Evolutionary conservation across 345 rosid species (phyloP), one percentile per base, ranked within the genome.

Genomic region (Trapa incisa): DNA sequence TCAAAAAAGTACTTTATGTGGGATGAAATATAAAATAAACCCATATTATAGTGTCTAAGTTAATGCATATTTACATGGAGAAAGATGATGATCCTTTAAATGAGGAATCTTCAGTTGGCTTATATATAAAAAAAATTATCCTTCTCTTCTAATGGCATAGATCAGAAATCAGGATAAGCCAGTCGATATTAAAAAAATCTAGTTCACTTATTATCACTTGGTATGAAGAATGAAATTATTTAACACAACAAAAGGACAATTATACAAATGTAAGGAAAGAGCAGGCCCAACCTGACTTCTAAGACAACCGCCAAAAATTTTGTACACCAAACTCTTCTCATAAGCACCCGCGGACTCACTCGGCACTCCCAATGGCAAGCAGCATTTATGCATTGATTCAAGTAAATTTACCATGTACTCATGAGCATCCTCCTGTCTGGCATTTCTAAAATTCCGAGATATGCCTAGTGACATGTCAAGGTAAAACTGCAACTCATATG

Each of bases 361-460:
- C 9, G 87, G 89, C 65, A 94, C 92, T 71, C 99, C 97, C 41
- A 91, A 91, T 38, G 99, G 97, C 60, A 94, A 78, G 88, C 90
- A 87, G 70, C 97, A 91, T 73, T 89, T 94, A 73, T 94, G 97
- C 99, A 94, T 94, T 47, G 95, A 91, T 72, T 94, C 99, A 63
- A 94, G 83, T 75, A 94, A 75, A 80, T 82, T 91, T 71, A 94
- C 89, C 99, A 94, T 89, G 80, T 89, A 91, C 39, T 94, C 99
- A 42, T 94, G 99, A 3, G 99, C 99, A 80, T 94, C 99, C 77
- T 94, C 97, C 74, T 91, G 96, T 75, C 97, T 78, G 37, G 83
- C 79, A 65, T 74, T 91, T 71, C 91, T 80, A 70, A 94, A 91
- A 77, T 80, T 91, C 62, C 89, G 81, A 68, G 99, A 94, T 75